These are phyloP conservation scores for Erodium texanum DNA, from an alignment of 441 rosid species.

Conservation along the genomic window DNA sequence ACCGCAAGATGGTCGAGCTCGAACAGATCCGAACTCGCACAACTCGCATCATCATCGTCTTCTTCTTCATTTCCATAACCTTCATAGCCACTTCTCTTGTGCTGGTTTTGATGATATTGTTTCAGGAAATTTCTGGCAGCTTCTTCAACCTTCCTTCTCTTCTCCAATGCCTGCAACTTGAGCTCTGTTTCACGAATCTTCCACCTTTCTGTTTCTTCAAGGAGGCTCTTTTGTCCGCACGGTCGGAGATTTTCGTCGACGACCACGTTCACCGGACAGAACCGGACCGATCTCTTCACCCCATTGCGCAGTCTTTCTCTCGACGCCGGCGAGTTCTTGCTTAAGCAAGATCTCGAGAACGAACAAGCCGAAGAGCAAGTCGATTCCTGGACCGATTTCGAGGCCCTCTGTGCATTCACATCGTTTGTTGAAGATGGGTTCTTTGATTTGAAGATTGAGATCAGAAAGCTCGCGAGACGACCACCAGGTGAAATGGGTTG, in stretches of 20 bases:
- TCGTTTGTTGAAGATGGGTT: slow-evolving; percentile 23
- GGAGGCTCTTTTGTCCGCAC: slow-evolving; percentile 33
- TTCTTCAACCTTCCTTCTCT: too few species aligned
- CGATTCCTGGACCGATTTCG: slow-evolving; percentile 37
- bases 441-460: slow-evolving; percentile 29
- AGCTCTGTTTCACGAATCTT: too few species aligned
- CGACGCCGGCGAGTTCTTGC: slow-evolving; percentile 42
- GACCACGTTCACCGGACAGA: slow-evolving; percentile 57
- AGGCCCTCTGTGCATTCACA: slow-evolving; percentile 21
- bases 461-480: not conserved
- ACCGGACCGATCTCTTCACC: slow-evolving; percentile 54
- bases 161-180: too few species aligned
- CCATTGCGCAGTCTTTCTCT: slow-evolving; percentile 43
- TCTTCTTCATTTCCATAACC: slow-evolving; percentile 25
- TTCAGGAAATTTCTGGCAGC: slow-evolving; percentile 50
- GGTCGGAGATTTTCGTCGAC: slow-evolving; percentile 47
- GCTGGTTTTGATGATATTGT: slow-evolving; percentile 42
- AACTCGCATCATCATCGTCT: slow-evolving; percentile 41
- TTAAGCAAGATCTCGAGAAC: slow-evolving; percentile 69
- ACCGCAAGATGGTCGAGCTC: slow-evolving; percentile 49
- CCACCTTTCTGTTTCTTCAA: slow-evolving; percentile 50
- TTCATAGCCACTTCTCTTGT: slow-evolving; percentile 20
- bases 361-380: slow-evolving; percentile 72
- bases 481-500: not conserved
- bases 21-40: slow-evolving; percentile 59